Conservation (phyloP, 2,329 filamentous ascomycete species). For the Lasiodiplodia sp. region DNA sequence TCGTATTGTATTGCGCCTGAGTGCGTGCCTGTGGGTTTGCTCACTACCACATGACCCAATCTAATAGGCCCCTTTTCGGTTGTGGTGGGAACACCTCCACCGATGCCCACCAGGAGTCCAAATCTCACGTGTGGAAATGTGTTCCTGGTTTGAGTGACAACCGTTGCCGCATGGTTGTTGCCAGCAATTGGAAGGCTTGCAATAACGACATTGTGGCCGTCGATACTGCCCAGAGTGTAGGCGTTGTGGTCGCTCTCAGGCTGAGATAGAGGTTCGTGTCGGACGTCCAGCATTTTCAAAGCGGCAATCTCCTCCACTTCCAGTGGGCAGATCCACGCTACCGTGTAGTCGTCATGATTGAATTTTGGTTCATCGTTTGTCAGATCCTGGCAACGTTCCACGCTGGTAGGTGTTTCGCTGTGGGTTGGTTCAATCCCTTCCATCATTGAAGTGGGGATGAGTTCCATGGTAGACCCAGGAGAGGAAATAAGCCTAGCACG, state of each 20-base stretch:
- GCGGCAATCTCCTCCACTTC: not conserved
- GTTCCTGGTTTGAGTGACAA: not conserved
- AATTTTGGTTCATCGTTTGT: not conserved
- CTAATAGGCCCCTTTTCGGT: constrained; percentile 30
- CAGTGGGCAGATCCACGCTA: not conserved
- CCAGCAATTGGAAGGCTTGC: not conserved
- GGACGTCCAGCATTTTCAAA: not conserved
- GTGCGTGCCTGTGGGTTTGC: constrained; percentile 31
- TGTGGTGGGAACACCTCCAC: constrained; percentile 35
- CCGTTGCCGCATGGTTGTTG: not conserved
- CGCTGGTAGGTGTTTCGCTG: no score
- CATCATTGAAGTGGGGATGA: no score
- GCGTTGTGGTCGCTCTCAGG: not conserved
- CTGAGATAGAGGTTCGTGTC: not conserved
- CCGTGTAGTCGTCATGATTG: not conserved
- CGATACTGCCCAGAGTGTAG: not conserved
- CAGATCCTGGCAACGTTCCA: no score
- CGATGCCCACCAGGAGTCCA: constrained; percentile 37
- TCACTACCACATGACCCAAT: constrained; percentile 40
- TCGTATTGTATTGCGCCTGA: constrained; percentile 39
- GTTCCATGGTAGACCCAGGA: no score
- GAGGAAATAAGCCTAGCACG: no score
- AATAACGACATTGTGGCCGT: constrained; percentile 4
- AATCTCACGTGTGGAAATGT: constrained; percentile 34
- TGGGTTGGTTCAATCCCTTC: no score